These are phyloP conservation scores for Fusarium nurragi DNA, from an alignment of 2,329 filamentous ascomycete species.

Conservation along the genomic window DNA sequence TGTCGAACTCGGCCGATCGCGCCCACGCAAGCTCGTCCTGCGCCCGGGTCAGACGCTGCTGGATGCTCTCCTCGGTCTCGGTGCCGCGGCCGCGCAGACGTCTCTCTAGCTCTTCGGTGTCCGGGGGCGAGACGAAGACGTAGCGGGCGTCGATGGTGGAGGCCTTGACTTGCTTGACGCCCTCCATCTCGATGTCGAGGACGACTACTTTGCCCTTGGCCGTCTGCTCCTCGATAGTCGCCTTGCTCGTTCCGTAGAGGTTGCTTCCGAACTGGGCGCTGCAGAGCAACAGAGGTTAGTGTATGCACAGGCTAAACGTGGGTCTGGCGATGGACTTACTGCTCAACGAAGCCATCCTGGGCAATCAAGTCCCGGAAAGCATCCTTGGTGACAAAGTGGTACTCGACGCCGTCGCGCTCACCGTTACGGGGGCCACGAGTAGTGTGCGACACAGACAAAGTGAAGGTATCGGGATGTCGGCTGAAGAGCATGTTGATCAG, in stretches of 20 bases:
- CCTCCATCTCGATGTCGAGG: constrained; percentile 97
- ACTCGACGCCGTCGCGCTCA: constrained; percentile 80
- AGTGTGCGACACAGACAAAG: constrained; percentile 76
- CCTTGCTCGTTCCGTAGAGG: constrained; percentile 84
- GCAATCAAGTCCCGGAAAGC: constrained; percentile 73
- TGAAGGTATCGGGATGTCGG: constrained; percentile 59
- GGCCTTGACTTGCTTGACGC: constrained; percentile 91
- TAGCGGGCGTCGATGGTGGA: constrained; percentile 80
- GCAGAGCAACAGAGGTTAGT: constrained; percentile 1
- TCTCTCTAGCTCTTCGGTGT: constrained; percentile 76
- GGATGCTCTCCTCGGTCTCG: constrained; percentile 77
- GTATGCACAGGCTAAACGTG: background rate
- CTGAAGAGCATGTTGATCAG: constrained; percentile 77
- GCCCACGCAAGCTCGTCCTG: constrained; percentile 78
- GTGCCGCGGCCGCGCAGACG: constrained; percentile 79
- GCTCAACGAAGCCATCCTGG: constrained; percentile 80
- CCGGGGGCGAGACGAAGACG: constrained; percentile 86
- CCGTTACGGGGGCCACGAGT: constrained; percentile 80
- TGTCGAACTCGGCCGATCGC: constrained; percentile 65
- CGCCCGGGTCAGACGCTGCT: constrained; percentile 75
- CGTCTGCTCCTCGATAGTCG: constrained; percentile 79
- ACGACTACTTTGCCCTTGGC: constrained; percentile 79
- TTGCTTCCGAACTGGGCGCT: constrained; percentile 84
- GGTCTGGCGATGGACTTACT: constrained; percentile 49
- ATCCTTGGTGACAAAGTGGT: constrained; percentile 77